Base-by-base conservation (phyloP, 2,329 filamentous ascomycete species). In the Colletotrichum spinosum region DNA sequence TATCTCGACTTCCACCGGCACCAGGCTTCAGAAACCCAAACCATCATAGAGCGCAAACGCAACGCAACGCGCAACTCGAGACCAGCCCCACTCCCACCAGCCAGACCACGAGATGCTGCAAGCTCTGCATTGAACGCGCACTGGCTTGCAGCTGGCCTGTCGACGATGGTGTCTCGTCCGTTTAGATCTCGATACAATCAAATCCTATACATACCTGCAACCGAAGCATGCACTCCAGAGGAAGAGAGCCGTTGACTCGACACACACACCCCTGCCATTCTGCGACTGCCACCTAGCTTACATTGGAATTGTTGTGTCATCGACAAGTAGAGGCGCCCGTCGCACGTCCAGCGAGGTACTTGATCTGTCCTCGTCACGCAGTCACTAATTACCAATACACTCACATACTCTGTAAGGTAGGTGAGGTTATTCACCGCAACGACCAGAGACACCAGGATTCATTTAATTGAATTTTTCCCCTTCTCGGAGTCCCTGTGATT, bases 101-200 rank as follows among this genome's bases (percentile, higher is more conserved):
- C 55, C 41, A 42, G 54, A 48, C 64, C 64, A 65, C 54, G 64
- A 55, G 60, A 65, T 67, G 60, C 53, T 67, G 49, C 64, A 67
- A 63, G 60, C 60, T 59, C 45, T 59, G 55, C 52, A 52, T 65
- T 60, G 58, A 62, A 49, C 46, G 25, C 37, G 25, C 51, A 56
- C 57, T 46, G 62, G 62, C 58, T 58, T 59, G 49, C 53, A 65
- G 50, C 60, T 60, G 41, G 54, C 60, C 44, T 55, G 54, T 17
- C 50, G 54, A 60, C 54, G 60, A 60, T 49, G 60, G 60, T 39
- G 59, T 60, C 54, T 67, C 54, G 55, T 60, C 54, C 60, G 49
- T 65, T 65, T 60, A 50, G 50, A 67, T 67, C 60, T 65, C 60
- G 53, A 66, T 63, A 63, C 63, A 51, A 56, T 25, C 60, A 54